A percentile compares a stretch with the other conserved stretches of the same genome.
Conservation (phyloP, 1,139 yeast species). For the Magnusiomyces ingens region DNA sequence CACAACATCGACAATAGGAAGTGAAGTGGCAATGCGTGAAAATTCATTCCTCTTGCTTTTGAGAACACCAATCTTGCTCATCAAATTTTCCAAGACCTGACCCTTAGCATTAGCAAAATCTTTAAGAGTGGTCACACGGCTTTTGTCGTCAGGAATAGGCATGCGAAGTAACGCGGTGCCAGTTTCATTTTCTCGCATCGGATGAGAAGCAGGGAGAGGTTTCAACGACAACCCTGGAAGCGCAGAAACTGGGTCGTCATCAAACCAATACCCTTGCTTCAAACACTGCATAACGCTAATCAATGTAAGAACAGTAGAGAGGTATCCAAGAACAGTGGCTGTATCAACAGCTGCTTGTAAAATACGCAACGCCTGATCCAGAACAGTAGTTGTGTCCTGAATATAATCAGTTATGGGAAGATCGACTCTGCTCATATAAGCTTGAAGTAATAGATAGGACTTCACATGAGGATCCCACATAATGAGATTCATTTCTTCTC, state of each 20-base stretch:
- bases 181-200: conserved; percentile 23
- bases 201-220: conserved; percentile 27
- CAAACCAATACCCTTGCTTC: conserved; percentile 85
- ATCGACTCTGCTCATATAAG: conserved; percentile 74
- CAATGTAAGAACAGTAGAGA: conserved; percentile 51
- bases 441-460: conserved; percentile 78
- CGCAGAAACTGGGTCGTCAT: conserved; percentile 59
- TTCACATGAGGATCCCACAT: conserved; percentile 97
- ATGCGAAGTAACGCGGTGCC: conserved; percentile 20
- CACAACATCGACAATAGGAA: conserved; percentile 42
- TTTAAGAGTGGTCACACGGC: conserved; percentile 15
- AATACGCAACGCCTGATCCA: conserved; percentile 91
- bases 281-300: conserved; percentile 75
- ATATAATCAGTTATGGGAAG: conserved; percentile 92
- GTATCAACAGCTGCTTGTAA: conserved; percentile 89
- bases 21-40: conserved; percentile 38
- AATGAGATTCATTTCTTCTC: conserved; percentile 44
- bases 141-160: conserved; percentile 9
- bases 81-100: conserved; percentile 24
- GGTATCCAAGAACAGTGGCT: conserved; percentile 75
- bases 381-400: conserved; percentile 87
- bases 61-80: conserved; percentile 37
- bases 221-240: conserved; percentile 58
- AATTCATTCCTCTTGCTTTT: conserved; percentile 31
- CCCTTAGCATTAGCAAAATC: conserved; percentile 16